phyloP scores from a whole-genome alignment of 192 early-diverging fungal genomes.

The Coemansia sp. region DNA sequence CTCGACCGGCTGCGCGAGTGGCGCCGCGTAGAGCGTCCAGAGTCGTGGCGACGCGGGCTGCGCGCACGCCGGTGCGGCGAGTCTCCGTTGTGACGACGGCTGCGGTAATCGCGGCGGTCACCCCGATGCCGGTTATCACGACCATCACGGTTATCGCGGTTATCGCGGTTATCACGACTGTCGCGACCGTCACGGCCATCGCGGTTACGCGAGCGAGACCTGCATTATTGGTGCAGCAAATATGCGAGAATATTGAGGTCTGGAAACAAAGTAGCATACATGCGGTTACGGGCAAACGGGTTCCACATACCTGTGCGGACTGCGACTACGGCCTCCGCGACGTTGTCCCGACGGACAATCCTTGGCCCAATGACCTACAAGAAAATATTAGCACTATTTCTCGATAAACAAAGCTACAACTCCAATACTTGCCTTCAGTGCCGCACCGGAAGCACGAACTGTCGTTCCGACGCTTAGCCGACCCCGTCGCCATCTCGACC shows the following conservation, averaged over 20 bases:
- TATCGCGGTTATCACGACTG: constrained; percentile 10
- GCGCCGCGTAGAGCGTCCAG: constrained; percentile 12
- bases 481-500: constrained; percentile 38
- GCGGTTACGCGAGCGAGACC: constrained; percentile 22
- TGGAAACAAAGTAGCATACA: too few relatives aligned
- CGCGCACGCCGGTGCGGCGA: constrained; percentile 13
- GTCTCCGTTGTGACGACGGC: constrained; percentile 5
- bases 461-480: constrained; percentile 33
- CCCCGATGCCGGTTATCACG: constrained; percentile 1
- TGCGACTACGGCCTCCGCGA: constrained; percentile 31
- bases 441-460: constrained; percentile 51
- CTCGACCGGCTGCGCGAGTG: constrained; percentile 24
- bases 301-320: constrained; percentile 44
- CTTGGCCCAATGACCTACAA: constrained; percentile 50
- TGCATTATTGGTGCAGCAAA: constrained; percentile 10
- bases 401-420: not conserved
- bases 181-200: not conserved
- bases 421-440: constrained; percentile 27
- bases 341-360: constrained; percentile 30
- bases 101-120: constrained; percentile 15
- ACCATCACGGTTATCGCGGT: not conserved
- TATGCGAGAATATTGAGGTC: not conserved
- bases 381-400: not conserved
- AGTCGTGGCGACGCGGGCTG: constrained; percentile 10
- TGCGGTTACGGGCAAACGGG: too few relatives aligned